These are phyloP conservation scores for Grigorovia jiainica DNA, from an alignment of 805 yeast species.

Conservation along the genomic window DNA sequence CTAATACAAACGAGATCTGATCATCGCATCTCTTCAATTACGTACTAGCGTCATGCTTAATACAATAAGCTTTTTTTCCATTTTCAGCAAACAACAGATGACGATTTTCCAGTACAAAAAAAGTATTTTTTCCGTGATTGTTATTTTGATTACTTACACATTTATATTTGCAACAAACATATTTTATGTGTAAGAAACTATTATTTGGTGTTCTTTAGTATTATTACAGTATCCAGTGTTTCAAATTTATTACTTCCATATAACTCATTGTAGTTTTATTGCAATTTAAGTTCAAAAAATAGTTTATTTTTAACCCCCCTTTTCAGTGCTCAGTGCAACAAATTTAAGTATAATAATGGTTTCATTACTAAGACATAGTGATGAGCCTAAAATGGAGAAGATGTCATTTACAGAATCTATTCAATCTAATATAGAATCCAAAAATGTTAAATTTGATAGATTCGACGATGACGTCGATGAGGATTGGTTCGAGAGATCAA, in stretches of 20 bases:
- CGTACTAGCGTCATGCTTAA: background rate
- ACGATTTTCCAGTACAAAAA: background rate
- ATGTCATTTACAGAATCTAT: background rate
- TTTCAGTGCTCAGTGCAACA: no score
- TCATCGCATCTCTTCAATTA: no score
- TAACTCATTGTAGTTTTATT: no score
- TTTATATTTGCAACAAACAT: background rate
- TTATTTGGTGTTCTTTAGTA: no score
- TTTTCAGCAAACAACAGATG: background rate
- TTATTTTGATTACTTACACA: background rate
- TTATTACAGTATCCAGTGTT: no score
- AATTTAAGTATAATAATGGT: no score
- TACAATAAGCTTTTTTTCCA: background rate
- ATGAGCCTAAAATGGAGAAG: background rate
- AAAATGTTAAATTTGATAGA: background rate
- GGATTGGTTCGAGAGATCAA: background rate
- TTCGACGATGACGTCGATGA: background rate
- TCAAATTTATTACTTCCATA: no score
- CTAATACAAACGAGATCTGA: no score
- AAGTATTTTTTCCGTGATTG: background rate
- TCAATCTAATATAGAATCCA: background rate
- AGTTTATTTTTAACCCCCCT: no score
- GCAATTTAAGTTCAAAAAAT: no score
- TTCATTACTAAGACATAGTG: background rate
- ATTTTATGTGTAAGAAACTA: background rate